A percentile compares a stretch with the other conserved stretches of the same genome.
Evolutionary conservation across 2,329 filamentous ascomycete species (phyloP).

Genomic region (Cryphonectria japonica): DNA sequence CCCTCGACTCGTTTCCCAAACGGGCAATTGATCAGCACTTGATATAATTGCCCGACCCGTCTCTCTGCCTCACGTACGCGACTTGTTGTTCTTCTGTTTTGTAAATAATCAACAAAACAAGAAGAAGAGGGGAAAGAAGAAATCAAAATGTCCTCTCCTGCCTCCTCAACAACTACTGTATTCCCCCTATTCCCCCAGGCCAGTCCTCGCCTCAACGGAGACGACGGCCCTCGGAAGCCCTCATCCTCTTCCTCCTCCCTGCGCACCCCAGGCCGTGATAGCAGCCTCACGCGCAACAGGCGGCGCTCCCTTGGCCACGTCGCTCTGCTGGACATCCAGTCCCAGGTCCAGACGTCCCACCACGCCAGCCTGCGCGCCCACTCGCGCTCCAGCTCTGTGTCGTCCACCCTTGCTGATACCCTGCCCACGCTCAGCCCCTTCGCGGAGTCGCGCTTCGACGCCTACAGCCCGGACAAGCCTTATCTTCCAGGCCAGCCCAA

Average conservation of each 20-base stretch:
- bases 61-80: neutral
- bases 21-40: constrained; percentile 14
- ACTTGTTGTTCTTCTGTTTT: neutral
- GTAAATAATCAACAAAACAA: neutral
- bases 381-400: constrained; percentile 16
- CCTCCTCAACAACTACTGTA: constrained; percentile 16
- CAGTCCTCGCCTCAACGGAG: constrained; percentile 1
- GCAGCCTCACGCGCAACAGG: constrained; percentile 22
- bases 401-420: constrained; percentile 30
- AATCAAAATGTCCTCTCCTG: constrained; percentile 12
- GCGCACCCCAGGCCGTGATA: constrained; percentile 19
- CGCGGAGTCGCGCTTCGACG: constrained; percentile 33
- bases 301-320: constrained; percentile 27
- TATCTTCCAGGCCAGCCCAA: constrained; percentile 54
- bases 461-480: constrained; percentile 35
- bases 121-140: neutral
- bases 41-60: neutral
- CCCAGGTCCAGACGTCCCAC: constrained; percentile 12
- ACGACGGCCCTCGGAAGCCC: constrained; percentile 11
- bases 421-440: constrained; percentile 37
- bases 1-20: neutral
- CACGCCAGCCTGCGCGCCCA: constrained; percentile 6
- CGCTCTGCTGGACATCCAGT: constrained; percentile 26
- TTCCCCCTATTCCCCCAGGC: constrained; percentile 19
- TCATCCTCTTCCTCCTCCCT: constrained; percentile 17